phyloP scores from a whole-genome alignment of 2,329 filamentous ascomycete species.

The Orbilia oligospora region DNA sequence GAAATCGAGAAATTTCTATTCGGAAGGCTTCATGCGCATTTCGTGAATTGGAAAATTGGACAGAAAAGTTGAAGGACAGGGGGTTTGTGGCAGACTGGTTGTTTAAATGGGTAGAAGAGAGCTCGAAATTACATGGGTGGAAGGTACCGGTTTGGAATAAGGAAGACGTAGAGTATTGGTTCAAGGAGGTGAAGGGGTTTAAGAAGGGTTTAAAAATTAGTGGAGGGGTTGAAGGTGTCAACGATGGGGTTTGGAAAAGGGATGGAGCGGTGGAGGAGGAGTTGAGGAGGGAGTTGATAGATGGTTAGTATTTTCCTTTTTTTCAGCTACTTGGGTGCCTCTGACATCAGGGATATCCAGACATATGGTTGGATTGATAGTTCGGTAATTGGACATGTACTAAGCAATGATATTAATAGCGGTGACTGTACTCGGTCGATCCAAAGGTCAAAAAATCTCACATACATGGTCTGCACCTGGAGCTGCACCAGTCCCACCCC shows the following conservation, averaged over 20 bases:
- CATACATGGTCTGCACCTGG: background rate
- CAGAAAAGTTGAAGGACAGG: background rate
- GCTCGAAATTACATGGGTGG: background rate
- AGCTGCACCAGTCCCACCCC: background rate
- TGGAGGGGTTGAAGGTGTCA: background rate
- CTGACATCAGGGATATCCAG: too few species aligned
- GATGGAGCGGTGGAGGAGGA: background rate
- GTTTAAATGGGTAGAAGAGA: background rate
- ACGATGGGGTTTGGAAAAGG: conserved; percentile 4
- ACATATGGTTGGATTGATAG: too few species aligned
- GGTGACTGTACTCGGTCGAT: background rate
- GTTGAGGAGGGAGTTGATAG: background rate
- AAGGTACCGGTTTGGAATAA: background rate
- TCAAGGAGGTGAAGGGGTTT: background rate
- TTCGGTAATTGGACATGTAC: background rate
- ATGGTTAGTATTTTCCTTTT: conserved; percentile 1
- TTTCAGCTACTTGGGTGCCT: background rate
- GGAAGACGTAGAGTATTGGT: background rate
- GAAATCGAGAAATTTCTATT: background rate
- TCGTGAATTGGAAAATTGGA: background rate
- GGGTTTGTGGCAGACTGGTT: background rate
- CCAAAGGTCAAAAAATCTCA: too few species aligned
- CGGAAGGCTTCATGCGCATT: background rate
- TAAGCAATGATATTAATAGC: background rate
- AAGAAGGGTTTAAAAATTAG: too few species aligned